Evolutionary conservation across 129 eudicot genomes (phyloP), one percentile per base, ranked within the genome.

Genomic region (Artemisia annua): DNA sequence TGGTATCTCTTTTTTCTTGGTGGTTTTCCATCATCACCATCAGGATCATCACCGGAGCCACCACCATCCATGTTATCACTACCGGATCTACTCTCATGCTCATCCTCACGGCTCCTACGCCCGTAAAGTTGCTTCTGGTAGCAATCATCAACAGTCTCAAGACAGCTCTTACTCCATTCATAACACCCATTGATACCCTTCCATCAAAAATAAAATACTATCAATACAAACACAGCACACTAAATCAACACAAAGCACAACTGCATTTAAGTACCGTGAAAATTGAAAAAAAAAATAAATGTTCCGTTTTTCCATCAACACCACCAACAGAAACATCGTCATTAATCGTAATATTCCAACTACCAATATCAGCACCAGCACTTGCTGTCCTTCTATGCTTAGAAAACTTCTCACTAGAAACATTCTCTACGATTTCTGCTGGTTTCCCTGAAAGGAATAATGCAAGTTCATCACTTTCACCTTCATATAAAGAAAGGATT

Each of bases 41-140:
- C 97, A 39, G 72, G 82, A 51, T 80, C 96, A 72, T 94, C 99
- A 75, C 92, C 99, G 32, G 97, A 96, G 44, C 94, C 90, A 17
- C 75, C 97, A 22, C 93, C 97, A 17, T 94, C 99, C 92, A 94
- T 78, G 79, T 94, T 85, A 80, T 85, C 99, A 80, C 97, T 90
- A 1, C 97, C 99, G 78, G 99, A 94, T 90, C 96, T 94, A 78
- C 99, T 91, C 77, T 94, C 99, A 63, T 88, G 96, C 75, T 94
- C 98, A 48, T 94, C 99, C 20, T 90, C 99, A 44, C 99, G 83
- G 76, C 91, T 84, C 68, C 99, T 83, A 32, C 96, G 80, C 2
- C 77, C 87, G 73, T 92, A 67, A 3, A 87, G 82, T 65, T 89
- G 95, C 80, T 89, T 92, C 78, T 87, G 88, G 75, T 76, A 87